Evolutionary conservation across 352 stramenopile species (phyloP), one percentile per base, ranked within the genome.

Genomic region (Phytopythium oedochilum): DNA sequence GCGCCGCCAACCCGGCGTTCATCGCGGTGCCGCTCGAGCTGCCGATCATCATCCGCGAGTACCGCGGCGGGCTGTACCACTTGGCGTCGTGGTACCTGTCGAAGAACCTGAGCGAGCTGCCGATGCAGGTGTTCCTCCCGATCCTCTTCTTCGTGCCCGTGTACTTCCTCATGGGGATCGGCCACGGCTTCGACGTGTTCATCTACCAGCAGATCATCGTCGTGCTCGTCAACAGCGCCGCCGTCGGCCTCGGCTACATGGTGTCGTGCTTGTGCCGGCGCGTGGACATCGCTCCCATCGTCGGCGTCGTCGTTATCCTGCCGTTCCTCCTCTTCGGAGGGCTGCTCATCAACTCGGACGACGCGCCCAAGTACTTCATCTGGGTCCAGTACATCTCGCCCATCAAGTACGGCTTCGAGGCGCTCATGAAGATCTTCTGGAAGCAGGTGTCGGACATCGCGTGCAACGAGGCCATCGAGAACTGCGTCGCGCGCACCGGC

Each of bases 141-240:
- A 35, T 59, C 18, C 45, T 73, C 31, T 73, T 70, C 53, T 31
- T 76, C 20, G 2, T 71, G 29, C 64, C 59, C 20, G 57, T 53
- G 51, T 78, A 75, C 62, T 78, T 74, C 54, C 61, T 78, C 56
- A 43, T 78, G 11, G 69, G 69, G 45, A 71, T 75, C 54, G 63
- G 65, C 5, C 25, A 31, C 29, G 40, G 66, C 46, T 61, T 64
- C 11, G 51, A 46, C 46, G n/a, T 73, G 10, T 78, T 73, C 57
- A 68, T 73, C 50, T 63, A 45, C 18, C 68, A 73, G 31, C 63
- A 64, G 23, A 42, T 75, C 22, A 36, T 66, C 60, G 60, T 73
- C 17, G 28, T 22, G 15, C 56, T 78, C n/a, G 26, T 69, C 35
- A 53, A 36, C 17, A 69, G 60, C 40, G 55, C 32, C 32, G 55